These are phyloP conservation scores for Steccherinum ochraceum DNA, from an alignment of 768 basidiomycete species.

Conservation along the genomic window DNA sequence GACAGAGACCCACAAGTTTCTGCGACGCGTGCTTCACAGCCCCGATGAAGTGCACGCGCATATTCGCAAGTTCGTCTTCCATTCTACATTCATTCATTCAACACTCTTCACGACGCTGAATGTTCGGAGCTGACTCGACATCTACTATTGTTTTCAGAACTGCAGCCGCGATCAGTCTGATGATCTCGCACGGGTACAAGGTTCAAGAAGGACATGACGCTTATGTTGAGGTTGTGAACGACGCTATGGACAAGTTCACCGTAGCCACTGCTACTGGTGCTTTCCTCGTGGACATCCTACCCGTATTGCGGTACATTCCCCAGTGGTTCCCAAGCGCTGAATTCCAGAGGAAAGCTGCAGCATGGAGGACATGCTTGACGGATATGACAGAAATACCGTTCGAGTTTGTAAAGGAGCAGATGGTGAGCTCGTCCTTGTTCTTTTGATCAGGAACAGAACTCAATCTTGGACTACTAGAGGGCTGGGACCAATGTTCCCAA, in stretches of 20 bases:
- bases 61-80: conserved; percentile 26
- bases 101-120: not conserved
- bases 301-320: conserved; percentile 30
- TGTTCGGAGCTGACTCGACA: not conserved
- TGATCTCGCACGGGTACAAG: conserved; percentile 23
- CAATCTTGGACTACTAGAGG: conserved; percentile 31
- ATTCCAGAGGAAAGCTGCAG: conserved; percentile 22
- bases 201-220: conserved; percentile 27
- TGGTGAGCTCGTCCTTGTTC: conserved; percentile 22
- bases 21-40: conserved; percentile 21
- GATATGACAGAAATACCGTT: conserved; percentile 27
- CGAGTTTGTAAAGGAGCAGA: conserved; percentile 22
- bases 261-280: conserved; percentile 22
- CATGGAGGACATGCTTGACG: conserved; percentile 14
- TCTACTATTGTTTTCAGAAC: conserved; percentile 12
- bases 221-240: conserved; percentile 29
- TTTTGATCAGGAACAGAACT: not conserved
- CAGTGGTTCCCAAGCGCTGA: conserved; percentile 34
- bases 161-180: conserved; percentile 23
- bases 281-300: conserved; percentile 25
- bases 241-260: conserved; percentile 20
- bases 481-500: conserved; percentile 53
- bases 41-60: conserved; percentile 20
- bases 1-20: conserved; percentile 24
- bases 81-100: too few relatives aligned